phyloP scores from a whole-genome alignment of 768 basidiomycete genomes.

The Xerocomus brunneocitrinus region DNA sequence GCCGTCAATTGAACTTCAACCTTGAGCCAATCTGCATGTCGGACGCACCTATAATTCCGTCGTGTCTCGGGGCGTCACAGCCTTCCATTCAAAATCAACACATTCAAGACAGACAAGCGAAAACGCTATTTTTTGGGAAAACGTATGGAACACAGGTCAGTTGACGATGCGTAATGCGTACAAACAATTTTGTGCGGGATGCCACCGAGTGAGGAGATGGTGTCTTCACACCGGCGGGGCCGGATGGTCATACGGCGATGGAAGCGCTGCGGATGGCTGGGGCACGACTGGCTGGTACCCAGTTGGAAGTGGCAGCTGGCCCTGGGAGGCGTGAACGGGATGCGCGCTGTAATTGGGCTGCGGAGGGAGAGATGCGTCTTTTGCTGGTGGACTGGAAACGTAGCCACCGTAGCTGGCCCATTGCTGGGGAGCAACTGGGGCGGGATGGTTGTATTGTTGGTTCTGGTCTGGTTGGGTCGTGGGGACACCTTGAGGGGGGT shows the following conservation, averaged over 20 bases:
- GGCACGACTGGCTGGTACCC: conserved; percentile 7
- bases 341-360: conserved; percentile 16
- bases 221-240: background rate
- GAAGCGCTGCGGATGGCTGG: background rate
- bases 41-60: background rate
- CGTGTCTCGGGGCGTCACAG: background rate
- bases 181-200: background rate
- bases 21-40: background rate
- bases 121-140: background rate
- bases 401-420: conserved; percentile 6
- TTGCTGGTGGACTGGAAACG: conserved; percentile 1
- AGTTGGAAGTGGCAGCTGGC: conserved; percentile 2
- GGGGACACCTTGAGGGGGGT: background rate
- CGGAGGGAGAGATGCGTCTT: conserved; percentile 5
- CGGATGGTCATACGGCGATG: background rate
- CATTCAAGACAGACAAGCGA: background rate
- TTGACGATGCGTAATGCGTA: background rate
- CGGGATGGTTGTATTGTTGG: conserved; percentile 4
- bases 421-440: background rate
- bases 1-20: background rate
- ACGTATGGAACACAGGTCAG: background rate
- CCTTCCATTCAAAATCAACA: background rate
- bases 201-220: background rate
- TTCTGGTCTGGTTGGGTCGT: background rate
- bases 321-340: conserved; percentile 11